phyloP scores from a whole-genome alignment of 2,329 filamentous ascomycete genomes.

The Diaporthe sp. region DNA sequence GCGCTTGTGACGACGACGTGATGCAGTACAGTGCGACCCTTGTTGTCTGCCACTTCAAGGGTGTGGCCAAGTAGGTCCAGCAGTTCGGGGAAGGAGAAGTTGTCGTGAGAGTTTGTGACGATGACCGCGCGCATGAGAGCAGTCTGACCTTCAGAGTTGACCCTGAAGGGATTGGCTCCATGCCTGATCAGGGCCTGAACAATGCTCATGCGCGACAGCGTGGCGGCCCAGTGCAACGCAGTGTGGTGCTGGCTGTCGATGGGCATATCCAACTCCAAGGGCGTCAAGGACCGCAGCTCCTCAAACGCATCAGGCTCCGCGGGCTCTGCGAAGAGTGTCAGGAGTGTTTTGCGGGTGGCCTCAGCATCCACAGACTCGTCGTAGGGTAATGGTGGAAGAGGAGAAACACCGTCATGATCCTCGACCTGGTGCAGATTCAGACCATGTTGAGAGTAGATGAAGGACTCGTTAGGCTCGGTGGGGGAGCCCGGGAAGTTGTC shows the following conservation, averaged over 20 bases:
- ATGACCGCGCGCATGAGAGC: constrained; percentile 92
- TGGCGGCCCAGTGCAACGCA: constrained; percentile 96
- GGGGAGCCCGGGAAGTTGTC: constrained; percentile 77
- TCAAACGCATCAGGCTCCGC: constrained; percentile 81
- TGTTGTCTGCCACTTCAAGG: constrained; percentile 90
- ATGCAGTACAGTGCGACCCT: constrained; percentile 92
- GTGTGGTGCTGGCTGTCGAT: constrained; percentile 92
- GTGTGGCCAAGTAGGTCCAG: constrained; percentile 90
- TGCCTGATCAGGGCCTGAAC: constrained; percentile 85
- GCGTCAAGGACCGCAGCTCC: constrained; percentile 80
- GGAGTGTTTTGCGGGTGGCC: constrained; percentile 84
- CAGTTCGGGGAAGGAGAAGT: constrained; percentile 89
- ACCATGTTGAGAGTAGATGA: constrained; percentile 73
- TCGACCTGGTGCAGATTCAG: constrained; percentile 59
- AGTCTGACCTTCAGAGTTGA: constrained; percentile 92
- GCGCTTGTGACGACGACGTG: constrained; percentile 97
- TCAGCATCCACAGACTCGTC: constrained; percentile 77
- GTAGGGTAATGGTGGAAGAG: constrained; percentile 75
- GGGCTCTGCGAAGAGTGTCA: constrained; percentile 82
- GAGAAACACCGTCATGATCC: constrained; percentile 67
- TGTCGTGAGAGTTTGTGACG: constrained; percentile 95
- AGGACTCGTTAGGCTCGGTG: constrained; percentile 85
- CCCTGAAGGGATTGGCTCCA: constrained; percentile 88
- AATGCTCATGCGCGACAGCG: constrained; percentile 86
- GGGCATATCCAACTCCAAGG: constrained; percentile 89